phyloP scores from a whole-genome alignment of 1,139 yeast species.

The Zygosaccharomyces pseudobailii region DNA sequence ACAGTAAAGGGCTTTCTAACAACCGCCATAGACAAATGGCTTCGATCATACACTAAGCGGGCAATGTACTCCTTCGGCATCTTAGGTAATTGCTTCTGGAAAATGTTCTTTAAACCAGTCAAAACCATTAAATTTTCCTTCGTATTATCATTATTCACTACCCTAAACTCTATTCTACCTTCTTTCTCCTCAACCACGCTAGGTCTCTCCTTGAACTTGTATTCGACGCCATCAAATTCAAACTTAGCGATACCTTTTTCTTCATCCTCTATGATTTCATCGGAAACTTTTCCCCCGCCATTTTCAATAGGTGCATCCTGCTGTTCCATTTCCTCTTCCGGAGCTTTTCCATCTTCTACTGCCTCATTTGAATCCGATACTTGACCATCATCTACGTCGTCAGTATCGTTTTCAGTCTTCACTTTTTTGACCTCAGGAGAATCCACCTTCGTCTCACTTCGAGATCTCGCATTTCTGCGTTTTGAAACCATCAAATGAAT shows the following conservation, averaged over 20 bases:
- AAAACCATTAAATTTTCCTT: conserved; percentile 83
- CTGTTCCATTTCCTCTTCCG: conserved; percentile 4
- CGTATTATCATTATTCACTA: conserved; percentile 90
- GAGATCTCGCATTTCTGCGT: conserved; percentile 13
- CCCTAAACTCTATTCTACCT: conserved; percentile 88
- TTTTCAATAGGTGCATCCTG: conserved; percentile 24
- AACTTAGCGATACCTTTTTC: conserved; percentile 48
- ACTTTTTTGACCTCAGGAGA: conserved; percentile 15
- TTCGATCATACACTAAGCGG: conserved; percentile 86
- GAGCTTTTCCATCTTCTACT: conserved; percentile 2
- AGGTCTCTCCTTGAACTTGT: conserved; percentile 86
- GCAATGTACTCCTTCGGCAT: conserved; percentile 98
- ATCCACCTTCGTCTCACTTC: conserved; percentile 14
- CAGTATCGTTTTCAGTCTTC: conserved; percentile 10
- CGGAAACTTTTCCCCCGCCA: conserved; percentile 20
- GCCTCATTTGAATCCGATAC: conserved; percentile 6
- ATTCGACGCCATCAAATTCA: conserved; percentile 71
- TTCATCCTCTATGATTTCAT: conserved; percentile 33
- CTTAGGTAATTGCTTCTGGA: conserved; percentile 94
- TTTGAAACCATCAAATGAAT: conserved; percentile 19
- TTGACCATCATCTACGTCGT: conserved; percentile 1
- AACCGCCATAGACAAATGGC: conserved; percentile 93
- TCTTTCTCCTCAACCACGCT: conserved; percentile 90
- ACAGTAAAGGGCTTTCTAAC: conserved; percentile 89
- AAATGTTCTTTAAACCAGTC: conserved; percentile 91